Evolutionary conservation across 495 filamentous ascomycete species (phyloP), one percentile per base, ranked within the genome.

Genomic region (Xylaria nigripes): DNA sequence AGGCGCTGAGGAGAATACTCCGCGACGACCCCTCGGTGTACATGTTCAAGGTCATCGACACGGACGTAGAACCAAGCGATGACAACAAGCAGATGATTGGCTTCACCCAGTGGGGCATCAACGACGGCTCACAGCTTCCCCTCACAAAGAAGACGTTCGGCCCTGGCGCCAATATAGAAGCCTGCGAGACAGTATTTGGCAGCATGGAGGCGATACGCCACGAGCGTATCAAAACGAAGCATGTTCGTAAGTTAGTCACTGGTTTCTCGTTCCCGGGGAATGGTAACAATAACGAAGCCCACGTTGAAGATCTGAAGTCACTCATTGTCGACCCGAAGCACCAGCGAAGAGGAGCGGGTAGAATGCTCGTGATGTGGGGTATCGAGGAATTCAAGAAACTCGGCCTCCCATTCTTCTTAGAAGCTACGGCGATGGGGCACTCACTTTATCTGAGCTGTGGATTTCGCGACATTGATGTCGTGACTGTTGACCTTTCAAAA

Each of bases 71-170:
- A 10, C 53, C 62, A 2, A 59, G 58, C 36, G 32, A 65, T n/a
- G 62, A 62, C 16, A 53, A 48, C 10, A 57, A 52, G 41, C 52
- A 63, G 55, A 61, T 63, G 50, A 55, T 73, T 43, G 63, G 68
- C n/a, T 71, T 65, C 49, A 61, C 65, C 6, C 66, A 70, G 49
- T 71, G 68, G 68, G 56, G 67, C 27, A 23, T 67, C 43, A 62
- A 66, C 25, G 34, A 58, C 38, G 59, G 61, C 34, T 55, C 53
- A 16, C 24, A 60, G 15, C 23, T 32, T 15, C 48, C 45, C 1
- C 34, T 50, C 24, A 16, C 48, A 18, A 29, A 55, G 2, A 49
- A 56, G 8, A 59, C 45, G 13, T 70, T 68, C 18, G 56, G 59
- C 3, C 41, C 58, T 1, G 61, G 59, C 0, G 53, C 46, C 9